Percentiles rank a stretch among this genome's conserved stretches.
Evolutionary conservation across 2,329 filamentous ascomycete species (phyloP).

Genomic region (Dothideomycetes sp.): DNA sequence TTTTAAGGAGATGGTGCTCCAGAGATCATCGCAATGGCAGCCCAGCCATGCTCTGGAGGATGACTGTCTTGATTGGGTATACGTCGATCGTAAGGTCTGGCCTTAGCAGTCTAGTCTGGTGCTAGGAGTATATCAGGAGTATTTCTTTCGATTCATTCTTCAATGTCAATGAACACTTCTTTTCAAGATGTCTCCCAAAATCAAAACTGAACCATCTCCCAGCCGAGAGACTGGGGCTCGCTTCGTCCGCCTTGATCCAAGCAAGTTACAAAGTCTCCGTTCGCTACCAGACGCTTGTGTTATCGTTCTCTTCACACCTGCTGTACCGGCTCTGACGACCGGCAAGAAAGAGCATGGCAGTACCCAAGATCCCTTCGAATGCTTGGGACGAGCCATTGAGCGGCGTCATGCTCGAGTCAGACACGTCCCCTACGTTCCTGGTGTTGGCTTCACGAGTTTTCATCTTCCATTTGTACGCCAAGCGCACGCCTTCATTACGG

Average conservation of each 20-base stretch:
- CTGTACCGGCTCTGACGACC: constrained; percentile 13
- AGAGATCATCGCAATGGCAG: too few relatives aligned
- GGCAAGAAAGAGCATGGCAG: constrained; percentile 21
- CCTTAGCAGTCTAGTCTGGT: too few relatives aligned
- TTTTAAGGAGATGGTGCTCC: too few relatives aligned
- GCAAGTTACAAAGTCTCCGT: constrained; percentile 2
- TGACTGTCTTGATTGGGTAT: too few relatives aligned
- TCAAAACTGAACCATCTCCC: too few relatives aligned
- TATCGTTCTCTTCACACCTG: constrained; percentile 36
- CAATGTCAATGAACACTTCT: too few relatives aligned
- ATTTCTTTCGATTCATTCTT: too few relatives aligned
- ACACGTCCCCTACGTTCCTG: constrained; percentile 60
- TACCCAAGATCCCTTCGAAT: constrained; percentile 59
- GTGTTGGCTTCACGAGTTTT: constrained; percentile 50
- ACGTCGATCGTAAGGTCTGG: too few relatives aligned
- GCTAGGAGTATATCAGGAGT: too few relatives aligned
- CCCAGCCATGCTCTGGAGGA: too few relatives aligned
- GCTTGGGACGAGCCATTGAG: constrained; percentile 53
- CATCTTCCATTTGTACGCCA: constrained; percentile 53
- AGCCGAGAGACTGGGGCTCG: constrained; percentile 3
- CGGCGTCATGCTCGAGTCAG: constrained; percentile 50
- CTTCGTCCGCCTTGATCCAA: constrained; percentile 2
- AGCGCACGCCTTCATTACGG: constrained; percentile 49
- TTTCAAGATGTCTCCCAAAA: too few relatives aligned
- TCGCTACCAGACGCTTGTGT: constrained; percentile 24